Conservation (phyloP, 179 eudicot genomes). For the Amaranthus tricolor region DNA sequence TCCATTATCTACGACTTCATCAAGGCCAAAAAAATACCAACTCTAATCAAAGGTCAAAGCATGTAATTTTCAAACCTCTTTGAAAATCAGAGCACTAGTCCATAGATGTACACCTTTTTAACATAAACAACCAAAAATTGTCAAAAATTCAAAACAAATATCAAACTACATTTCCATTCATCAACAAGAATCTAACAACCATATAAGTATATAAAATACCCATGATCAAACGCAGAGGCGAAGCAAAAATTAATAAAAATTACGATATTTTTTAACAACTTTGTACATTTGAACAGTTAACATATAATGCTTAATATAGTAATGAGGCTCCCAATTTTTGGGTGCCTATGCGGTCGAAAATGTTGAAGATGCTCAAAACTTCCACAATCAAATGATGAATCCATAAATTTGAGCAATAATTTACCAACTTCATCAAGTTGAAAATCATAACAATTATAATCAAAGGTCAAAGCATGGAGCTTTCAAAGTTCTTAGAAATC, state of each 20-base stretch:
- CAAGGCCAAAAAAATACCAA: constrained; percentile 3
- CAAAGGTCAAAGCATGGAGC: background rate
- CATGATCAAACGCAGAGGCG: too few species aligned
- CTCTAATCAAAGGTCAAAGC: background rate
- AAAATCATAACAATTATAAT: constrained; percentile 3
- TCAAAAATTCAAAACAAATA: background rate
- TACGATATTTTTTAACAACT: background rate
- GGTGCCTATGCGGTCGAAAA: too few species aligned
- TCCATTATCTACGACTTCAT: background rate
- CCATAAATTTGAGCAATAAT: background rate
- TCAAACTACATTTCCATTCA: too few species aligned
- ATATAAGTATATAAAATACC: too few species aligned
- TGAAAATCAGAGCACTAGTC: background rate
- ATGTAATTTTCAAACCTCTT: background rate
- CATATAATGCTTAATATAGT: too few species aligned
- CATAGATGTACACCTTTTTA: constrained; percentile 1
- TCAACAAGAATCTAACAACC: too few species aligned
- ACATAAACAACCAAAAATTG: background rate
- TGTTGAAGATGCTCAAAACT: too few species aligned
- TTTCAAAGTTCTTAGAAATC: background rate
- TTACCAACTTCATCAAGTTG: background rate
- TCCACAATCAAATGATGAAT: background rate
- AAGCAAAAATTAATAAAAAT: too few species aligned
- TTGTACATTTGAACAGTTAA: too few species aligned
- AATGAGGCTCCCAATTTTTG: too few species aligned